Percentiles rank a stretch among this genome's conserved stretches.
phyloP scores from a whole-genome alignment of 352 stramenopile species.

The Globisporangium emineosum region DNA sequence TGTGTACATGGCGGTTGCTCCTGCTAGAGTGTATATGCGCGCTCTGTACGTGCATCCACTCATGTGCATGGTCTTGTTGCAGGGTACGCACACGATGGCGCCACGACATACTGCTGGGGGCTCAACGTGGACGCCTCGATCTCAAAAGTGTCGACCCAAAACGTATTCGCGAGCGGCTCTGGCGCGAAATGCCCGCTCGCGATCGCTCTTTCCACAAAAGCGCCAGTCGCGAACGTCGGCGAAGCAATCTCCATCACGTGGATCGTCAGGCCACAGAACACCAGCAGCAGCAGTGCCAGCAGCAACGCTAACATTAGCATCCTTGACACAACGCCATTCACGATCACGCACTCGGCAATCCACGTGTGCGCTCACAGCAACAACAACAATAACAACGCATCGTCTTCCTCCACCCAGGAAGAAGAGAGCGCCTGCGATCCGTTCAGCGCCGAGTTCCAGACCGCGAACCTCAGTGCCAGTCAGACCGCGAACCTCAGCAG shows the following conservation, averaged over 20 bases:
- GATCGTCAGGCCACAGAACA: constrained; percentile 17
- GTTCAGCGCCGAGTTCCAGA: constrained; percentile 20
- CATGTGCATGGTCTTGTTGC: not conserved
- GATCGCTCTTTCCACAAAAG: constrained; percentile 6
- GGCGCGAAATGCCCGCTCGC: constrained; percentile 24
- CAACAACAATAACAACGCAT: not conserved
- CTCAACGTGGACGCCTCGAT: constrained; percentile 18
- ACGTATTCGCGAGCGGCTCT: constrained; percentile 16
- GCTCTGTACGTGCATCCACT: not conserved
- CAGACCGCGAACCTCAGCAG: constrained; percentile 22
- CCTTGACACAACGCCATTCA: not conserved
- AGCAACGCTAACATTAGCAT: not conserved
- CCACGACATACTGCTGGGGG: constrained; percentile 39
- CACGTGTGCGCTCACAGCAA: constrained; percentile 20
- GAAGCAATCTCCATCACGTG: constrained; percentile 18
- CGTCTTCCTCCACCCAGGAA: not conserved
- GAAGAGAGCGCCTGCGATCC: constrained; percentile 19
- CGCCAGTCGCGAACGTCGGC: constrained; percentile 3
- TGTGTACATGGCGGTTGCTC: not conserved
- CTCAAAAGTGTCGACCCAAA: constrained; percentile 15
- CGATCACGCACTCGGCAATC: constrained; percentile 16
- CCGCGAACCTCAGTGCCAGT: constrained; percentile 17
- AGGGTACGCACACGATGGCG: constrained; percentile 16
- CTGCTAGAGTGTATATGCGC: not conserved
- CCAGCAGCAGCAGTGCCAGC: constrained; percentile 2